A percentile compares a stretch with the other conserved stretches of the same genome.
Conservation (phyloP, 306 rosid genomes). For the Mimosa bimucronata region DNA sequence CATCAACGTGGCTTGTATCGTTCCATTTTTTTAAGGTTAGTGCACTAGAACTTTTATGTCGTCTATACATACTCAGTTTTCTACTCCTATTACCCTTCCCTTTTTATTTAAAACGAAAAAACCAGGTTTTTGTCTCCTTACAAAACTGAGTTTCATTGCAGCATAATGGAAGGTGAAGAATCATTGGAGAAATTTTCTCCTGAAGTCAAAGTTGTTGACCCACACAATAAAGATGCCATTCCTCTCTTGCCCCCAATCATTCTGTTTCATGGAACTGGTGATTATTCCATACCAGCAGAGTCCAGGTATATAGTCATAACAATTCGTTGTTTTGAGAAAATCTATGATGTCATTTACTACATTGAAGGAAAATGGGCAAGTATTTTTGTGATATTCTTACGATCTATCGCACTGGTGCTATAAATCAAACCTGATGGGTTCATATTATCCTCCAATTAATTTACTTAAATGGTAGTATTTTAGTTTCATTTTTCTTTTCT, state of each 20-base stretch:
- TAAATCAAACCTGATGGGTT: not conserved
- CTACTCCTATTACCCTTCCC: no score
- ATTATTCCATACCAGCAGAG: conserved; percentile 82
- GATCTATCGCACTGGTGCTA: conserved; percentile 19
- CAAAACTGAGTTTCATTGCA: conserved; percentile 41
- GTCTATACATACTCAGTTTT: not conserved
- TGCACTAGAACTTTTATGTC: conserved; percentile 23
- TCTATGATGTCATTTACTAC: not conserved
- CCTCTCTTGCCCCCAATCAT: conserved; percentile 69
- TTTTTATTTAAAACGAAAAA: not conserved
- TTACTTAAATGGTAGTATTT: not conserved
- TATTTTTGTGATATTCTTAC: not conserved
- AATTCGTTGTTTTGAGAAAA: not conserved
- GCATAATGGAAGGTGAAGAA: conserved; percentile 95
- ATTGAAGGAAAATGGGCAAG: conserved; percentile 22
- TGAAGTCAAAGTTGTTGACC: conserved; percentile 67
- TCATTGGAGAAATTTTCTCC: conserved; percentile 77
- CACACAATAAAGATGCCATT: conserved; percentile 50
- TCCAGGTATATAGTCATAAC: conserved; percentile 57
- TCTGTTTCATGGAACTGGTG: conserved; percentile 89
- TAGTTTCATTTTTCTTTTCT: conserved; percentile 30
- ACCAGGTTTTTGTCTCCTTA: not conserved
- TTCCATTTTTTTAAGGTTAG: conserved; percentile 79
- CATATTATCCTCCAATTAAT: not conserved
- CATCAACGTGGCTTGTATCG: conserved; percentile 84